These are phyloP conservation scores for Suillus weaverae DNA, from an alignment of 768 basidiomycete genomes.

Conservation along the genomic window DNA sequence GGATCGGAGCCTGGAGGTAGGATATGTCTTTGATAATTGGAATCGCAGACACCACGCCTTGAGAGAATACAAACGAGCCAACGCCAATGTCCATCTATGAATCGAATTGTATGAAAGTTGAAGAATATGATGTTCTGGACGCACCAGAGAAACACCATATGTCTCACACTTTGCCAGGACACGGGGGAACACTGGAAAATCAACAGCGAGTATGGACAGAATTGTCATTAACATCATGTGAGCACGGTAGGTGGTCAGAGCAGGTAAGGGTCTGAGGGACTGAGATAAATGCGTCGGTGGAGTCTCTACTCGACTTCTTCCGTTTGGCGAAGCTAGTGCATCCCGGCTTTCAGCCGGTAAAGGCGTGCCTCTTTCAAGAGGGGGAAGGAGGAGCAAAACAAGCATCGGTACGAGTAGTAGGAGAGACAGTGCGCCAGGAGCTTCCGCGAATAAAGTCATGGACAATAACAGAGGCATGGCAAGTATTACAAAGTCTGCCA, in stretches of 20 bases:
- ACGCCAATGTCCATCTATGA: conserved; percentile 96
- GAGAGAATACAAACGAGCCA: conserved; percentile 96
- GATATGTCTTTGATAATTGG: conserved; percentile 67
- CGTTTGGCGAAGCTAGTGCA: not conserved
- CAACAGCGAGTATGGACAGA: conserved; percentile 91
- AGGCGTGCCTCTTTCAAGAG: conserved; percentile 44
- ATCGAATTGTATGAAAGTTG: not conserved
- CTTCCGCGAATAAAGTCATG: conserved; percentile 72
- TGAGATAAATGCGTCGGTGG: not conserved
- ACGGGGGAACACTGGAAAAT: conserved; percentile 92
- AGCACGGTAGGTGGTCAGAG: conserved; percentile 84
- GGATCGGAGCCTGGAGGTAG: conserved; percentile 48
- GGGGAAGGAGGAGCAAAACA: conserved; percentile 45
- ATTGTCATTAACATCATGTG: conserved; percentile 96
- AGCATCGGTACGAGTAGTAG: conserved; percentile 47
- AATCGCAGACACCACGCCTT: conserved; percentile 88
- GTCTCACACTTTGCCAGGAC: conserved; percentile 89
- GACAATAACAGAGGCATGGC: conserved; percentile 78
- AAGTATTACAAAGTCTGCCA: conserved; percentile 62
- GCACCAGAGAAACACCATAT: conserved; percentile 90
- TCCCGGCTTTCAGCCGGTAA: conserved; percentile 44
- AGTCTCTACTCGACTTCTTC: not conserved
- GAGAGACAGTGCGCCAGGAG: conserved; percentile 52
- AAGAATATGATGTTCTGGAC: conserved; percentile 21
- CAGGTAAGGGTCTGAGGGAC: conserved; percentile 54